Evolutionary conservation across 2,329 filamentous ascomycete species (phyloP).

Genomic region (Scolecobasidium constrictum): DNA sequence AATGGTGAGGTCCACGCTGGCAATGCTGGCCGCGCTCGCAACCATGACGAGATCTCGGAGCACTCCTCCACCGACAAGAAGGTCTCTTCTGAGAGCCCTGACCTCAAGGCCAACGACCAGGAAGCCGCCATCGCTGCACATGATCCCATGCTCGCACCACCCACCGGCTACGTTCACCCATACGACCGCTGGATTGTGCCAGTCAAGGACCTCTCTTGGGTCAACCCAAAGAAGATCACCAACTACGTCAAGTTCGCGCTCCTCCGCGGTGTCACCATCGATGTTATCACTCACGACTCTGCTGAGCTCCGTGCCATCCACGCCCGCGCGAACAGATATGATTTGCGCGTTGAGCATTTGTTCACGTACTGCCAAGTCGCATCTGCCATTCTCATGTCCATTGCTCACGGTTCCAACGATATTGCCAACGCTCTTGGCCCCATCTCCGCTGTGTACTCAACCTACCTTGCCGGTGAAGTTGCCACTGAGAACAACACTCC

Average conservation of each 20-base stretch:
- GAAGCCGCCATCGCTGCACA: no score
- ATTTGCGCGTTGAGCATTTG: conserved; percentile 36
- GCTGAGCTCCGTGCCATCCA: conserved; percentile 28
- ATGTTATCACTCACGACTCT: conserved; percentile 30
- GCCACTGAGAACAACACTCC: conserved; percentile 22
- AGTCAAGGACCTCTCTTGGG: conserved; percentile 20
- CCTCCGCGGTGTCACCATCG: conserved; percentile 32
- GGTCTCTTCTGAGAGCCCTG: conserved; percentile 33
- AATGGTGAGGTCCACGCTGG: background rate
- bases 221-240: conserved; percentile 21
- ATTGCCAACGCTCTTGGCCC: conserved; percentile 53
- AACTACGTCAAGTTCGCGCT: conserved; percentile 35
- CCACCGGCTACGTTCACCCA: conserved; percentile 71
- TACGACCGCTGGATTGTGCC: conserved; percentile 38
- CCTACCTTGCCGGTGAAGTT: conserved; percentile 40
- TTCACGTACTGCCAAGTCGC: conserved; percentile 33
- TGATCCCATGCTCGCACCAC: conserved; percentile 47
- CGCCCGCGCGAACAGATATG: conserved; percentile 32
- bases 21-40: no score
- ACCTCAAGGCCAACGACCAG: conserved; percentile 45
- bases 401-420: conserved; percentile 48
- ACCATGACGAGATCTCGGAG: background rate
- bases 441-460: conserved; percentile 50
- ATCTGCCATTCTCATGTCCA: conserved; percentile 30
- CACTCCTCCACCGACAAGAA: conserved; percentile 15